Conservation (phyloP, 768 basidiomycete genomes). For the Porpolomopsis calyptriformis region DNA sequence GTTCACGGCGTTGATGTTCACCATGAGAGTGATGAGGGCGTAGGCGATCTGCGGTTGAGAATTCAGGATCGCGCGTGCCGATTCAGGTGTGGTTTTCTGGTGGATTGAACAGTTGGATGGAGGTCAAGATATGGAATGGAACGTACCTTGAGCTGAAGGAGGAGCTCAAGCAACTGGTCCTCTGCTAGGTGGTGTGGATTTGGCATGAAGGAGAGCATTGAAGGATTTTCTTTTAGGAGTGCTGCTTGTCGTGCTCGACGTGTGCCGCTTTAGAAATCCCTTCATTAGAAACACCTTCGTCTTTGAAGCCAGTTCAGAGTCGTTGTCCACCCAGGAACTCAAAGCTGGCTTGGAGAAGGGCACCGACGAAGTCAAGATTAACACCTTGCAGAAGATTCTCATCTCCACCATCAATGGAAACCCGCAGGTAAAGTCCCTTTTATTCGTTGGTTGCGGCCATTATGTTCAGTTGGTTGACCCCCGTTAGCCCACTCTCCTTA, state of each 20-base stretch:
- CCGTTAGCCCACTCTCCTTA: slow-evolving; percentile 74
- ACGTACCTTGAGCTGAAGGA: slow-evolving; percentile 60
- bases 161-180: slow-evolving; percentile 64
- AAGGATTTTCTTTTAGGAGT: no score
- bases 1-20: slow-evolving; percentile 63
- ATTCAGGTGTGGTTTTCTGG: slow-evolving; percentile 65
- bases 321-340: slow-evolving; percentile 74
- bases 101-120: neutral
- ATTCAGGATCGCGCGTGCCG: slow-evolving; percentile 59
- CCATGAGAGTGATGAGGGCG: slow-evolving; percentile 68
- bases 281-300: slow-evolving; percentile 51
- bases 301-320: slow-evolving; percentile 61
- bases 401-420: slow-evolving; percentile 92
- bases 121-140: neutral
- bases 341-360: slow-evolving; percentile 84
- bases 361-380: slow-evolving; percentile 91
- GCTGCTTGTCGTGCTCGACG: neutral
- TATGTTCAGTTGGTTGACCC: neutral
- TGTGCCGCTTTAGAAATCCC: slow-evolving; percentile 14
- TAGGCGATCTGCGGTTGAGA: slow-evolving; percentile 68
- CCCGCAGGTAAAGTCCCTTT: slow-evolving; percentile 48
- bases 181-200: slow-evolving; percentile 37
- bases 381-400: slow-evolving; percentile 91
- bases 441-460: neutral
- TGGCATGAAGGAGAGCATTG: slow-evolving; percentile 29